Conservation (phyloP, 441 rosid species). For the Corymbia calophylla region DNA sequence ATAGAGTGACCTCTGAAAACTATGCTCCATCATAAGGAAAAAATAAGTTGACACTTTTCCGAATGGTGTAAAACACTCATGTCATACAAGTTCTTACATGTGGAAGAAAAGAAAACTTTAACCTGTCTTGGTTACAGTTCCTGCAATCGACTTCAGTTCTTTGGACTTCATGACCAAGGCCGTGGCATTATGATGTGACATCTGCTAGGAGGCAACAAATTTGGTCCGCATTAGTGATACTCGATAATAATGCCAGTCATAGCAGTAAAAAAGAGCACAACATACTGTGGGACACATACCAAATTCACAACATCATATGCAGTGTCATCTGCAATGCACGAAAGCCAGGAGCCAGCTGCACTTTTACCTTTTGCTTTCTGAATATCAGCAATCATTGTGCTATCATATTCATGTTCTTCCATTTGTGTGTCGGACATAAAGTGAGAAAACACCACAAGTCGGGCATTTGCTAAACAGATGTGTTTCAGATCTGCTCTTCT, state of each 20-base stretch:
- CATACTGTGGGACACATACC: constrained; percentile 28
- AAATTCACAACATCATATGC: constrained; percentile 84
- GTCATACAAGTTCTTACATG: background rate
- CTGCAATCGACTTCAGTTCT: constrained; percentile 77
- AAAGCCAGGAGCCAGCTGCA: constrained; percentile 96
- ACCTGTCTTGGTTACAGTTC: constrained; percentile 95
- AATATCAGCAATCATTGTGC: constrained; percentile 68
- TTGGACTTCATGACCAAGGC: constrained; percentile 89
- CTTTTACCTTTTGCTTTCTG: constrained; percentile 67
- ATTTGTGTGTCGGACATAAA: constrained; percentile 41
- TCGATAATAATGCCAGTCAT: background rate
- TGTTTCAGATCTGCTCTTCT: constrained; percentile 46
- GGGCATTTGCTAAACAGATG: constrained; percentile 49
- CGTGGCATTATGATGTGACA: constrained; percentile 93
- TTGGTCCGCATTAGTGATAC: background rate
- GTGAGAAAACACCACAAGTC: constrained; percentile 40
- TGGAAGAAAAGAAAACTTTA: background rate
- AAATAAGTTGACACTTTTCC: background rate
- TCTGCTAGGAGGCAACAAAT: constrained; percentile 25
- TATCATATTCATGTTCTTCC: constrained; percentile 85
- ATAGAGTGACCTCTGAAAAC: background rate
- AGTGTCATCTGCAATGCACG: constrained; percentile 83
- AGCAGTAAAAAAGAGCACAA: background rate
- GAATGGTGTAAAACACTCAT: background rate
- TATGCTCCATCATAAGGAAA: background rate